phyloP scores from a whole-genome alignment of 495 filamentous ascomycete species.

The Terfezia claveryi region DNA sequence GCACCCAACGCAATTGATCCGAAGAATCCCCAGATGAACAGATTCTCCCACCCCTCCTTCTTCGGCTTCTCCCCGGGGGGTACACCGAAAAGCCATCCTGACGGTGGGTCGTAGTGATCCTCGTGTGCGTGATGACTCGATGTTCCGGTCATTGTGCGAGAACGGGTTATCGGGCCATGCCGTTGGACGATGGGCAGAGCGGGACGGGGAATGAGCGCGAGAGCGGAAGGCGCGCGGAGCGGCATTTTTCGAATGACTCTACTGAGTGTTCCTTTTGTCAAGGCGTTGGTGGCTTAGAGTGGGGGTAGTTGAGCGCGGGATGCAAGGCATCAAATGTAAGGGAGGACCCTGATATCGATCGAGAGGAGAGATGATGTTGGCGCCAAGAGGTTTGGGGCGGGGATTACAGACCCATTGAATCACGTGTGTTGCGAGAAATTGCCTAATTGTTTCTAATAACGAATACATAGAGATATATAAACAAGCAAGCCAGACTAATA shows the following conservation, averaged over 20 bases:
- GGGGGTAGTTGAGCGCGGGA: not conserved
- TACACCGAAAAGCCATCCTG: conserved; percentile 75
- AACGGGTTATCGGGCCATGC: not conserved
- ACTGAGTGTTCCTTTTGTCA: not conserved
- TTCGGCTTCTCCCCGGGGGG: conserved; percentile 83
- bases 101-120: conserved; percentile 70
- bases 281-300: not conserved
- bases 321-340: not conserved
- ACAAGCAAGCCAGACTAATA: no score
- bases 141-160: not conserved
- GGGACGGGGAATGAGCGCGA: not conserved
- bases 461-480: no score
- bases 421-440: no score
- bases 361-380: not conserved
- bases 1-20: conserved; percentile 53
- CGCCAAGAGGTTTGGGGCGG: not conserved
- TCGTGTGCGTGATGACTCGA: conserved; percentile 32
- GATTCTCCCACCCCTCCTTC: conserved; percentile 86
- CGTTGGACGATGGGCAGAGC: not conserved
- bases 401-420: not conserved
- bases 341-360: not conserved
- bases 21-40: conserved; percentile 75
- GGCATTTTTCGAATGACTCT: not conserved
- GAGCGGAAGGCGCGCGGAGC: not conserved
- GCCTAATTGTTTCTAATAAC: no score